Base-by-base conservation (phyloP, 768 basidiomycete genomes). In the Amanita polypyramis region DNA sequence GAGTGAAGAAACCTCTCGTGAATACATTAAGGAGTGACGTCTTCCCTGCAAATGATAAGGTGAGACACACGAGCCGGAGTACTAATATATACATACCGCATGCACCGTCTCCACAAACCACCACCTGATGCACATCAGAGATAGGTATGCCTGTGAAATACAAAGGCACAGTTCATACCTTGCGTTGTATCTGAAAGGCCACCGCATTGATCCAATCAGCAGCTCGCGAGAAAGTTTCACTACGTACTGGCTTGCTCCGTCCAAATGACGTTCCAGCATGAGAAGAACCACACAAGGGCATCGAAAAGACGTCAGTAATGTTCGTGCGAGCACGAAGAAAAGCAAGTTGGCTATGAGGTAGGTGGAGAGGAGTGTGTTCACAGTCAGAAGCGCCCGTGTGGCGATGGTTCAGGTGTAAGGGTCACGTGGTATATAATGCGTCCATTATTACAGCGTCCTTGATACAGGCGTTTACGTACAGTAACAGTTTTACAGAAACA, bases 51-150 rank as follows among this genome's bases (percentile, higher is more conserved):
- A 25, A 55, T 49, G 57, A 41, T 50, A 56, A 43, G 40, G 51
- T 52, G 35, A 51, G 42, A 41, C 14, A 50, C 38, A 37, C 60
- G 49, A 49, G 45, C 25, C 25, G 25, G 53, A 45, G 49, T 51
- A 51, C 41, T 41, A 45, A 32, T 29, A 45, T 42, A 53, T 45
- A 47, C 76, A 50, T 59, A 86, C 94, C 94, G 58, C 88, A 93
- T 46, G 94, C 94, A 55, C 94, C 94, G 65, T 98, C 94, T 32
- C 94, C 94, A 52, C 93, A 85, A n/a, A 98, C 94, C 21, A 93
- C 86, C 33, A 89, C 70, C 71, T 73, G 50, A 37, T 2, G 52
- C 20, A 46, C 50, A 49, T 39, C 42, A 53, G n/a, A n/a, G n/a
- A 27, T 44, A 27, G 52, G 3, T 43, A 52, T 47, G n/a, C 41